Base-by-base conservation (phyloP, 2,329 filamentous ascomycete genomes). In the Biscogniauxia sp. region DNA sequence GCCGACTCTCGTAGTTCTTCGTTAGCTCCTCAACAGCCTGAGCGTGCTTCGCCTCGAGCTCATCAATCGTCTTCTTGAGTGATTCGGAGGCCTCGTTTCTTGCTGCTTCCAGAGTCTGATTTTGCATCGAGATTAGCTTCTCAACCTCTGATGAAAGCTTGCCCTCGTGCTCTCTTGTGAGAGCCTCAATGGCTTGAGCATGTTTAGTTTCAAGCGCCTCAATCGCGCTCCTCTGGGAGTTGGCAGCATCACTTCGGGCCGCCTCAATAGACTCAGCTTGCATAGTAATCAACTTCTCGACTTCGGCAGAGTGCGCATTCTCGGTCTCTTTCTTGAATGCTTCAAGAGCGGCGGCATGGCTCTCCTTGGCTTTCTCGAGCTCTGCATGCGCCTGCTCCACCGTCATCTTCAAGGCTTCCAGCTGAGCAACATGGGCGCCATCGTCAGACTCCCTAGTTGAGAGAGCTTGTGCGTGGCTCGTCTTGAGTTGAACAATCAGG, bases 21-120 rank as follows among this genome's bases (percentile, higher is more conserved):
- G 80, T 70, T 25, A 82, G 70, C 64, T 79, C 78, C 65, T 82
- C 77, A n/a, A 84, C 72, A 61, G 84, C 80, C 25, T 72, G 73
- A 41, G 77, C 74, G 68, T 81, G 76, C 66, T 74, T 75, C 50
- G 77, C 72, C 59, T 81, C 74, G 26, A 81, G 75, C 19, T 65
- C 61, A 25, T 64, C 63, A 26, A 70, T 58, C 6, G 56, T 62
- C 20, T 61, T 62, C 32, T 67, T 59, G 53, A 67, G 66, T 7
- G 63, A 60, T 51, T 60, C 62, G 3, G 64, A 60, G 11, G 68
- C 65, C n/a, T 81, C 79, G 20, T 76, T 72, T 70, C 76, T 79
- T 41, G 77, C 73, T 20, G 72, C 70, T 53, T 82, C 79, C 9
- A 82, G 69, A 5, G 79, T 77, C 37, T 80, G 73, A 9, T 75